These are phyloP conservation scores for Ceratocystis cubensis DNA, from an alignment of 2,329 filamentous ascomycete species.

Conservation along the genomic window DNA sequence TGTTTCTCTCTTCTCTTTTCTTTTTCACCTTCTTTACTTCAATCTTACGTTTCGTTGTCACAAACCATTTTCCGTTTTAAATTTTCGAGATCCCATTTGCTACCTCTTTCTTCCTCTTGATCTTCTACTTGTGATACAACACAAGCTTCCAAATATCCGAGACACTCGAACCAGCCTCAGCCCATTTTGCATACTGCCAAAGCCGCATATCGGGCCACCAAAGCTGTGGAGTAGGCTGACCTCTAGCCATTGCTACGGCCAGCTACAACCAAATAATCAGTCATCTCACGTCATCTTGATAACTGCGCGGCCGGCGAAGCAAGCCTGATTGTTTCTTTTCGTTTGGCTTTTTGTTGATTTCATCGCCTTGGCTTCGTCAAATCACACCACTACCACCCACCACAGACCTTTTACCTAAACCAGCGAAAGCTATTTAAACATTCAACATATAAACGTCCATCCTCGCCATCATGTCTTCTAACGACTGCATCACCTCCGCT, in stretches of 20 bases:
- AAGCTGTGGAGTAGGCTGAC: constrained; percentile 3
- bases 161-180: constrained; percentile 15
- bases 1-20: neutral
- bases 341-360: too few species aligned
- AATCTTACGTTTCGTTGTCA: neutral
- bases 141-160: neutral
- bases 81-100: too few species aligned
- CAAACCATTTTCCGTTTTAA: too few species aligned
- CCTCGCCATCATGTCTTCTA: constrained; percentile 11
- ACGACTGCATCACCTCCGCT: constrained; percentile 15
- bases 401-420: too few species aligned
- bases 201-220: constrained; percentile 1
- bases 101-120: too few species aligned
- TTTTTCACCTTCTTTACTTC: neutral
- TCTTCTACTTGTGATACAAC: too few species aligned
- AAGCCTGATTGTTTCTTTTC: neutral
- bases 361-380: too few species aligned
- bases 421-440: too few species aligned
- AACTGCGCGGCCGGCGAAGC: neutral
- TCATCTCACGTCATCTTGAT: too few species aligned
- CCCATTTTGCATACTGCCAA: neutral
- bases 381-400: too few species aligned
- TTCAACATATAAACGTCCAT: too few species aligned
- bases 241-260: neutral
- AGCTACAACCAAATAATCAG: too few species aligned